Evolutionary conservation across 1,284 basidiomycete species (phyloP).

Genomic region (Ceraceosorus guamensis): DNA sequence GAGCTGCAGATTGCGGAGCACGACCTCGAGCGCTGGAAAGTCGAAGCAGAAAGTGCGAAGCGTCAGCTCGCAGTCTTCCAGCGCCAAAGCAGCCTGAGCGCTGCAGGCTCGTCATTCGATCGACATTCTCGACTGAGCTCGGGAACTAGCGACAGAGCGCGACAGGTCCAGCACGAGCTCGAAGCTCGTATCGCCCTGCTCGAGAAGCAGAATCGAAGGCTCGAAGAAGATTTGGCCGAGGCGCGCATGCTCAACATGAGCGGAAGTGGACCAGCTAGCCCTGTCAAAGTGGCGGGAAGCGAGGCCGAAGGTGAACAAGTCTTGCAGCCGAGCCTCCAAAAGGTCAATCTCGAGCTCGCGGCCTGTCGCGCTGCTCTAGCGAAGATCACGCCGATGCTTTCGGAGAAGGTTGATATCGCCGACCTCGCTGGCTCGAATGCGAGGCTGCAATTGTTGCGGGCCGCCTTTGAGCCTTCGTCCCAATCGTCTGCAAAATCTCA

Average conservation of each 20-base stretch:
- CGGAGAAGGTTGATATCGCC: background rate
- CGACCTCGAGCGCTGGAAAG: slow-evolving; percentile 4
- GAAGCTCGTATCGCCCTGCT: slow-evolving; percentile 10
- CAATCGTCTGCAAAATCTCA: background rate
- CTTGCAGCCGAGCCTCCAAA: background rate
- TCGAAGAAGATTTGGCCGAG: slow-evolving; percentile 31
- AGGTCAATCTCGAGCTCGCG: background rate
- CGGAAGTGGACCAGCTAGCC: background rate
- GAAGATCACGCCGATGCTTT: background rate
- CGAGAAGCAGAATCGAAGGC: slow-evolving; percentile 36
- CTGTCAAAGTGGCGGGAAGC: slow-evolving; percentile 9
- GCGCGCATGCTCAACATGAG: background rate
- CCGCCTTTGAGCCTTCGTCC: background rate
- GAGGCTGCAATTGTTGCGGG: background rate
- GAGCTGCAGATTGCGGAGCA: slow-evolving; percentile 1
- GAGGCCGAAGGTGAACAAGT: too few relatives aligned
- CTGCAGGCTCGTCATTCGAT: background rate
- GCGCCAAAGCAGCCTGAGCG: slow-evolving; percentile 4
- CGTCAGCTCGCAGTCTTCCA: slow-evolving; percentile 6
- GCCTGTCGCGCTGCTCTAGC: background rate
- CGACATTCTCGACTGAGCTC: background rate
- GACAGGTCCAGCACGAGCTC: background rate
- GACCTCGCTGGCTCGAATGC: background rate
- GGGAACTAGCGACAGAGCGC: background rate
- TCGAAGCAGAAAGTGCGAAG: slow-evolving; percentile 9